Evolutionary conservation across 2,329 filamentous ascomycete species (phyloP), one percentile per base, ranked within the genome.

Genomic region (Trichoderma sp.): DNA sequence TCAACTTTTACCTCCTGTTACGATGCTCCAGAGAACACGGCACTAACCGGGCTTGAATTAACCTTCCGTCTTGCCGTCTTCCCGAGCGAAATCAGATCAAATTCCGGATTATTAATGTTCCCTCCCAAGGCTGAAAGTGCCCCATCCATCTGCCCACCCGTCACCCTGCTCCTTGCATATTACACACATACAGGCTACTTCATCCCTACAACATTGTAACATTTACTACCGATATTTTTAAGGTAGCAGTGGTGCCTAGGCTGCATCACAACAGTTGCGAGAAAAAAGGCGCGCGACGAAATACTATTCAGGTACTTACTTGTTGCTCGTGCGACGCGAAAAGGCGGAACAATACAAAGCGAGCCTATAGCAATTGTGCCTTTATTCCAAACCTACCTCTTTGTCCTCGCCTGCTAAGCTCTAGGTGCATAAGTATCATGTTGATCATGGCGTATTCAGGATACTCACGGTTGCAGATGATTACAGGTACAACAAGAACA

Each of bases 371-470:
- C 63, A 67, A 57, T 67, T 30, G 62, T 64, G 70, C 51, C 32
- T 30, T 14, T 67, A 65, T 57, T 72, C 51, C 62, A 72, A 61
- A 51, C 26, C 28, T 43, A 56, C 47, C 62, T 63, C 75, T 67
- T 24, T 24, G 67, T 58, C 67, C 67, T 57, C 73, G 77, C 74
- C 76, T 78, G 74, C 74, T 78, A 79, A 79, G 73, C 74, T 72
- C 77, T 74, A 82, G 80, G 80, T 82, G 80, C 80, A 81, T 80
- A 80, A 76, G 80, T 81, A 81, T 81, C 79, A 81, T 72, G 74
- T 80, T 76, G 76, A 77, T 75, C 51, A 74, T 76, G 72, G 75
- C 72, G 73, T 71, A 76, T 80, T 76, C 78, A 78, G 77, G 76
- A 81, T 77, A 78, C 81, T 82, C 81, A 82, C 81, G 75, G 76